A percentile compares a stretch with the other conserved stretches of the same genome.
phyloP scores from a whole-genome alignment of 1,139 yeast species.

The Spathaspora sp. region DNA sequence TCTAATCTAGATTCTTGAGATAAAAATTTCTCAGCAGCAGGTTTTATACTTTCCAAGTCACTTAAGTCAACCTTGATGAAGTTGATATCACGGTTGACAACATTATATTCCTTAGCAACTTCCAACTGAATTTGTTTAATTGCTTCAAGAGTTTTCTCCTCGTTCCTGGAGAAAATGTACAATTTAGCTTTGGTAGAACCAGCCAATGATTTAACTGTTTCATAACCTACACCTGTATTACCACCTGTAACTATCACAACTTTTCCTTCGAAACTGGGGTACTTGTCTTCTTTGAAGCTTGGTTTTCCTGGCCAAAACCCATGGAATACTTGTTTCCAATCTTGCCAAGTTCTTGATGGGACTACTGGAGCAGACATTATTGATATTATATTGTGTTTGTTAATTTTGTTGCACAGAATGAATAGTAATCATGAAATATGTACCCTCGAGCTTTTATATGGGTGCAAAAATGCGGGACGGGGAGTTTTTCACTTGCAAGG shows the following conservation, averaged over 20 bases:
- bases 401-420: no score
- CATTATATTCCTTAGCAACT: conserved; percentile 15
- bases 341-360: conserved; percentile 11
- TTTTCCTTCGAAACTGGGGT: conserved; percentile 19
- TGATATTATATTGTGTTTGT: background rate
- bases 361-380: conserved; percentile 11
- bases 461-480: conserved; percentile 3
- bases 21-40: conserved; percentile 35
- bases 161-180: conserved; percentile 19
- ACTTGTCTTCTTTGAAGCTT: conserved; percentile 14
- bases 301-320: conserved; percentile 15
- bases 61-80: conserved; percentile 36
- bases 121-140: conserved; percentile 25
- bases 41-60: conserved; percentile 44
- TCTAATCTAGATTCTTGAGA: conserved; percentile 27
- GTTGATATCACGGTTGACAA: conserved; percentile 14
- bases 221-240: conserved; percentile 25
- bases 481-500: background rate
- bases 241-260: conserved; percentile 24
- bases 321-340: conserved; percentile 12
- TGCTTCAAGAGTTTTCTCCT: conserved; percentile 23
- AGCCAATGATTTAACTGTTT: conserved; percentile 34
- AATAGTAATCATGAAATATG: no score
- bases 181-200: conserved; percentile 37
- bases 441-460: background rate